These are phyloP conservation scores for Cladophialophora bantiana DNA, from an alignment of 2,329 filamentous ascomycete species.

Conservation along the genomic window DNA sequence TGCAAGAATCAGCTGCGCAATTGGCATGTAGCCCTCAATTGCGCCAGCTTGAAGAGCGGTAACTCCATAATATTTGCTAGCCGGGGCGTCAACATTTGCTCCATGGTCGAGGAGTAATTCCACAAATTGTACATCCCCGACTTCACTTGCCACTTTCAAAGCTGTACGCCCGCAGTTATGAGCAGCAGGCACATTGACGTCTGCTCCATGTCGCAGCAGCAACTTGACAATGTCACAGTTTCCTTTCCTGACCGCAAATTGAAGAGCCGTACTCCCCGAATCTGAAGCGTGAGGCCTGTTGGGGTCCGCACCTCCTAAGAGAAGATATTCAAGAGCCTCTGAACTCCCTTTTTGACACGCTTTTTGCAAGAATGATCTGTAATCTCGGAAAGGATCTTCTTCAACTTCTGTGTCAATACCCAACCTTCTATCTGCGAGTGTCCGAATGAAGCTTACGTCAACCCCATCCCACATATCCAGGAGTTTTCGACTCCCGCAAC, in stretches of 20 bases:
- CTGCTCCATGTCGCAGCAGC: slow-evolving; percentile 20
- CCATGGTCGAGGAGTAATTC: slow-evolving; percentile 39
- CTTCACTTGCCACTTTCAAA: slow-evolving; percentile 15
- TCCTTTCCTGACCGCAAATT: slow-evolving; percentile 41
- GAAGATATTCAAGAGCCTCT: no score
- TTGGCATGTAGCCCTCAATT: slow-evolving; percentile 32
- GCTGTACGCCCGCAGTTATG: not conserved
- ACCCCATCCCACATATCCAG: no score
- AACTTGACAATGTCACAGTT: slow-evolving; percentile 13
- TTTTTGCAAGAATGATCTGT: no score
- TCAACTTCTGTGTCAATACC: no score
- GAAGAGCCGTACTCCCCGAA: slow-evolving; percentile 38
- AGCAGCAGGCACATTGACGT: slow-evolving; percentile 36
- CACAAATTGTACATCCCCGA: slow-evolving; percentile 32
- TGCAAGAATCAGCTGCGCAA: slow-evolving; percentile 37
- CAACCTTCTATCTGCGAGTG: no score
- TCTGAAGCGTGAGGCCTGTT: no score
- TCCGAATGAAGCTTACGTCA: no score
- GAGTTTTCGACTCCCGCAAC: no score
- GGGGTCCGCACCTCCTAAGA: slow-evolving; percentile 15
- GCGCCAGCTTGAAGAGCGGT: slow-evolving; percentile 43
- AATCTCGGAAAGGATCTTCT: no score
- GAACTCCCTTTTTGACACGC: no score
- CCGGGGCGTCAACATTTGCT: slow-evolving; percentile 38
- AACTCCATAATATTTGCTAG: slow-evolving; percentile 26